Evolutionary conservation across 176 grass and related monocot genomes (phyloP).

Genomic region (Tillandsia fasciculata): DNA sequence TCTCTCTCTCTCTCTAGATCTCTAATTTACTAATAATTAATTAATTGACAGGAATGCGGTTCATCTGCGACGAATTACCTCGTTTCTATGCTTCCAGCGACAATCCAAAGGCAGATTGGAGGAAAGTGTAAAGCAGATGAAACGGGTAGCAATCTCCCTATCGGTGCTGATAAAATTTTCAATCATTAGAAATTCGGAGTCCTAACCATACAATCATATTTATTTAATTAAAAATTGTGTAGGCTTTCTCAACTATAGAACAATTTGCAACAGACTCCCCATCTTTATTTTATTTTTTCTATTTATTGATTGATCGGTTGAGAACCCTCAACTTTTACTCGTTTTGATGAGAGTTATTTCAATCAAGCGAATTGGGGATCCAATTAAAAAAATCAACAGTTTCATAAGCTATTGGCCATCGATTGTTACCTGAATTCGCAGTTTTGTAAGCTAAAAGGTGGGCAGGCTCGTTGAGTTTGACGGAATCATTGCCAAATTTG

Average conservation of each 20-base stretch:
- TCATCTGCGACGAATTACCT: conserved; percentile 41
- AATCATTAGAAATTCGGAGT: neutral
- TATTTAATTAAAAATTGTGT: too few relatives aligned
- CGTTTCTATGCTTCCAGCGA: conserved; percentile 66
- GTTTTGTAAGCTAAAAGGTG: too few relatives aligned
- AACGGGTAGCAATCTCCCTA: conserved; percentile 16
- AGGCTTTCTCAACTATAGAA: too few relatives aligned
- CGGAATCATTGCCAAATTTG: too few relatives aligned
- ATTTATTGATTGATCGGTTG: neutral
- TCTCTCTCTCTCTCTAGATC: neutral
- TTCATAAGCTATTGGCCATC: too few relatives aligned
- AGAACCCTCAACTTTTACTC: neutral
- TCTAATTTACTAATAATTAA: neutral
- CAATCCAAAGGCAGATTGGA: conserved; percentile 34
- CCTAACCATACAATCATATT: too few relatives aligned
- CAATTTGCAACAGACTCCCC: too few relatives aligned
- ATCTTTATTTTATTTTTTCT: neutral
- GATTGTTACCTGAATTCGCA: too few relatives aligned
- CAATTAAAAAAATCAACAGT: too few relatives aligned
- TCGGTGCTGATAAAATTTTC: neutral
- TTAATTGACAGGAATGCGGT: conserved; percentile 48
- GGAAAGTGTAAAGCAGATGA: conserved; percentile 9
- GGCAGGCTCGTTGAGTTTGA: too few relatives aligned
- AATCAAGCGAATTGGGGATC: too few relatives aligned
- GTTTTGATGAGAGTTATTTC: too few relatives aligned